Base-by-base conservation (phyloP, 306 rosid genomes). In the Sicyos edulis region DNA sequence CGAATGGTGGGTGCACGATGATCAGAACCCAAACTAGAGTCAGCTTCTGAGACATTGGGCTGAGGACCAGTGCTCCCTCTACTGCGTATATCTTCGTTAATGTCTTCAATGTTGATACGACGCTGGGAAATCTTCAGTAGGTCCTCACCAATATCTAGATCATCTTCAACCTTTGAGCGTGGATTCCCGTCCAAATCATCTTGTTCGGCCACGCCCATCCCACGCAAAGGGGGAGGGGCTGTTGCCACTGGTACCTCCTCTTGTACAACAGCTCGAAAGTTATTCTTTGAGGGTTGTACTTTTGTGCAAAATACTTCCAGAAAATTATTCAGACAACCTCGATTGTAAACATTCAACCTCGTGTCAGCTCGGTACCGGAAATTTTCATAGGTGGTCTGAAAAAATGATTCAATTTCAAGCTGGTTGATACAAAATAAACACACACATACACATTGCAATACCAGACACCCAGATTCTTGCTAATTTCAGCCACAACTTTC, bases 321-420 rank as follows among this genome's bases (percentile, higher is more conserved):
- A 82, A 92, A 92, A 80, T 92, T 92, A 72, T 81, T 83, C 70
- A 85, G 51, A 78, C 97, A 89, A 15, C 96, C 97, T 54, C 75
- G 86, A 66, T 89, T 79, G 80, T 81, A 85, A 70, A 83, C 92
- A 72, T 86, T 92, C 54, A 63, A 63, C 90, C 97, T 86, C 81
- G 76, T 81, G 67, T 92, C 97, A 42, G 88, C 92, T 88, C 89
- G 88, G 81, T 86, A 84, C 78, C 97, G 85, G 84, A 88, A 92
- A 76, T 92, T 92, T 74, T 92, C 97, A 72, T 89, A 88, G 60
- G 97, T 92, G 13, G 97, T 92, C 97, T 92, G 96, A 54, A 75
- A 78, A 75, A 34, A 26, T 8, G 16, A 6, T 52, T 16, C 20
- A 5, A 16, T 70, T 37, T 16, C 5, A 47, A 67, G 55, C 72